Base-by-base conservation (phyloP, 2,329 filamentous ascomycete species). In the Curvularia hawaiiensis region DNA sequence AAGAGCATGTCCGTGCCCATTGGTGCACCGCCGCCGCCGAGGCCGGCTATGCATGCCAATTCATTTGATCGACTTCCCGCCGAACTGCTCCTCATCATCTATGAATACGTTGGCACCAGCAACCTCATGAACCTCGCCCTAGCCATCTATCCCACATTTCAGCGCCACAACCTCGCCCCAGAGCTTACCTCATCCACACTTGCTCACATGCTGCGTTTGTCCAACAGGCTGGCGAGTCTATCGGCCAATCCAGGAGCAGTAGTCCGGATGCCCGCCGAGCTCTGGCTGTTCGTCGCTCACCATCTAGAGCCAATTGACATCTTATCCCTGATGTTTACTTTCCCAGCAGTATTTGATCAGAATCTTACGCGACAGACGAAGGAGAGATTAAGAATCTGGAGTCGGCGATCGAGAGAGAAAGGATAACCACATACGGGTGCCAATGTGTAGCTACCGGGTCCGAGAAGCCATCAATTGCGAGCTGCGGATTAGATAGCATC, bases 21-120 rank as follows among this genome's bases (percentile, higher is more conserved):
- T 20, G 66, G 65, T 11, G 61, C 64, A 20, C 63, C 63, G 20
- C 59, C 63, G 2, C 61, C 62, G 14, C 63, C 72, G 20, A n/a
- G 2, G 35, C 35, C 41, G 26, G 24, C 14, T 33, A 9, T 20
- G 9, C 39, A 35, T 18, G 24, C 30, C 7, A 61, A 59, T 8
- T 43, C 41, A 1, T 77, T 82, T 47, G 76, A 78, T 54, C 54
- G 62, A 16, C 74, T 83, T 6, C 81, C 81, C 3, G 69, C 75
- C 2, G 81, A 83, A 64, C 73, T 83, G 2, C 70, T 83, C 18
- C 69, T 82, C 20, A 73, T 77, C 41, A 79, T 83, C 16, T 73
- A 81, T 56, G 65, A 77, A 18, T 72, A 73, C 20, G 70, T 82
- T 5, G 66, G 73, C 24, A 68, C 76, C 5, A 69, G 76, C 9